phyloP scores from a whole-genome alignment of 495 filamentous ascomycete genomes.

The Corynascus novoguineensis region DNA sequence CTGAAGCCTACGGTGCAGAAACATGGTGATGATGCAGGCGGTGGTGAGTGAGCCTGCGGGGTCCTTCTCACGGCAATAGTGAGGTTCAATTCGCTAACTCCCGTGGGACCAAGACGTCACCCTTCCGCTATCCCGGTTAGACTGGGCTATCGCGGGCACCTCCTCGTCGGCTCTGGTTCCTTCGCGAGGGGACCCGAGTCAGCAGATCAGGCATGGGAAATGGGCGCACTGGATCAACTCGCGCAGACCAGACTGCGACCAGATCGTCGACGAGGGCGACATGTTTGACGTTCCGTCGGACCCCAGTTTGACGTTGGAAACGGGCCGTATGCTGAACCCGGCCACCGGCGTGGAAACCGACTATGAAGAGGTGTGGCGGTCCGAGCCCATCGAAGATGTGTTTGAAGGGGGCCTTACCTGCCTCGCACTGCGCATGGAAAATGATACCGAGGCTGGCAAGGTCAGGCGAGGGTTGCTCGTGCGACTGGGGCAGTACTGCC shows the following conservation, averaged over 20 bases:
- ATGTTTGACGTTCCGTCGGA: conserved; percentile 39
- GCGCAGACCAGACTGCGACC: conserved; percentile 30
- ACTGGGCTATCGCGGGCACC: conserved; percentile 54
- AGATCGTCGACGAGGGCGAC: conserved; percentile 46
- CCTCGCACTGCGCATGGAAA: conserved; percentile 1
- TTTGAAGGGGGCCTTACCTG: conserved; percentile 7
- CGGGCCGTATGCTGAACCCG: conserved; percentile 45
- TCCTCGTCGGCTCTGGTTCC: conserved; percentile 23
- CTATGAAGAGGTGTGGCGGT: conserved; percentile 52
- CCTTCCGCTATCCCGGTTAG: conserved; percentile 23
- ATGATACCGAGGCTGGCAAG: not conserved
- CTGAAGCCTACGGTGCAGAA: conserved; percentile 1
- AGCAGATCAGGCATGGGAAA: conserved; percentile 23
- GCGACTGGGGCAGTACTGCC: conserved; percentile 43
- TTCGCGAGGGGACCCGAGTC: not conserved
- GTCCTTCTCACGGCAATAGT: not conserved
- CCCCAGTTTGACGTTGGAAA: conserved; percentile 40
- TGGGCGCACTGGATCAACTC: conserved; percentile 54
- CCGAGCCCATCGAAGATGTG: conserved; percentile 25
- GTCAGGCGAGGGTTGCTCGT: conserved; percentile 41
- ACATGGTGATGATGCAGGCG: no score
- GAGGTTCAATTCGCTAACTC: not conserved
- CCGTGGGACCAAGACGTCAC: not conserved
- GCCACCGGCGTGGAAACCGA: conserved; percentile 36
- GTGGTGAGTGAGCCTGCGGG: conserved; percentile 4